Conservation (phyloP, 176 grass and related monocot species). For the Coix lacrymajobi region DNA sequence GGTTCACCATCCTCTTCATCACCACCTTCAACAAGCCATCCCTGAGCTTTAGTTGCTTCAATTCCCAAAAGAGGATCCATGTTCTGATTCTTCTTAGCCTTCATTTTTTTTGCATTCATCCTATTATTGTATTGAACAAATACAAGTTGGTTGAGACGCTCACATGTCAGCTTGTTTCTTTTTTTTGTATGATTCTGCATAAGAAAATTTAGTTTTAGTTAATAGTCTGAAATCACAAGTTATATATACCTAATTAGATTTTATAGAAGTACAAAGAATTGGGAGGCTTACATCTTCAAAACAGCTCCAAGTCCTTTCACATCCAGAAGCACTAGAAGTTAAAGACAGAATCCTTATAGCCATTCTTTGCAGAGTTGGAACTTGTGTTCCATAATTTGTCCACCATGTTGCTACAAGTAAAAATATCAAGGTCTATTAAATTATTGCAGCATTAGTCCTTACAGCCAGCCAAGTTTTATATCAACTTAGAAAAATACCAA, state of each 20-base stretch:
- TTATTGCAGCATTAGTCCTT: no score
- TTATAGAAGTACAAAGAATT: neutral
- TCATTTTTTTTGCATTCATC: neutral
- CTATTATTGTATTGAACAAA: neutral
- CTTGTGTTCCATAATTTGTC: no score
- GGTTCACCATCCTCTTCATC: no score
- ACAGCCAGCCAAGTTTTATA: no score
- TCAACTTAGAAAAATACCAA: no score
- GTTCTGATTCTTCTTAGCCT: no score
- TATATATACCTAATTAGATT: neutral
- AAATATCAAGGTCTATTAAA: neutral
- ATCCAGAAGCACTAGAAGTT: neutral
- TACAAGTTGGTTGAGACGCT: neutral
- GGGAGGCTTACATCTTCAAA: neutral
- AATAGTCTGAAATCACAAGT: no score
- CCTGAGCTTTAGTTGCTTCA: no score
- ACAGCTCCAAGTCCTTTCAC: neutral
- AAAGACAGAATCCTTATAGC: neutral
- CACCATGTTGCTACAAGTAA: neutral
- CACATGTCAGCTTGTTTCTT: neutral
- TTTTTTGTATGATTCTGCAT: neutral
- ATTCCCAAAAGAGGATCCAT: no score
- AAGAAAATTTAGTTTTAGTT: neutral
- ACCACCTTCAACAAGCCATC: no score
- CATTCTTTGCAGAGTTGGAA: neutral